Evolutionary conservation across 2,329 filamentous ascomycete genomes (phyloP).

Genomic region (Elsinoe australis): DNA sequence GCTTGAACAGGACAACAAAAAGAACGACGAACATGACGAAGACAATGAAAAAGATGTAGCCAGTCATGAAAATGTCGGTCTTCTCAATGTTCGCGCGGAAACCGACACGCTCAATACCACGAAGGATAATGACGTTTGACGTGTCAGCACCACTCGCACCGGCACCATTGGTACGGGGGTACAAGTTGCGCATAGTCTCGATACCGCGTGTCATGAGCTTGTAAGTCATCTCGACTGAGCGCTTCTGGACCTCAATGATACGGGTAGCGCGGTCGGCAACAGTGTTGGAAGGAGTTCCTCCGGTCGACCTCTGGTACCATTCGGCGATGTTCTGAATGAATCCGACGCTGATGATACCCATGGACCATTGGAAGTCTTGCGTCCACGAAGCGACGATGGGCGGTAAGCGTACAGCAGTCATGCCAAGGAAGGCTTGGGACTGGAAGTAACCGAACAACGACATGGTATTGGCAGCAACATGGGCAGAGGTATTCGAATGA

Average conservation of each 20-base stretch:
- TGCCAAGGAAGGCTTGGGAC: conserved; percentile 81
- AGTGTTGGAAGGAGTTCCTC: conserved; percentile 71
- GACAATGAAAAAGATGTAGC: conserved; percentile 78
- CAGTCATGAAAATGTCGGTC: conserved; percentile 90
- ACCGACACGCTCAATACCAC: conserved; percentile 80
- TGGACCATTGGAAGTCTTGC: conserved; percentile 96
- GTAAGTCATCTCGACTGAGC: conserved; percentile 41
- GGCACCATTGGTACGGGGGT: conserved; percentile 24
- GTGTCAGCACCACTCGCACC: conserved; percentile 27
- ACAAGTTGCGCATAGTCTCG: conserved; percentile 38
- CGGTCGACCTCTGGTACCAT: conserved; percentile 93
- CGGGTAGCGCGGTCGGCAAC: conserved; percentile 65
- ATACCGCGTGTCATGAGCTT: conserved; percentile 50
- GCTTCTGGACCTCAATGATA: conserved; percentile 77
- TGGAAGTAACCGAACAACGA: conserved; percentile 96
- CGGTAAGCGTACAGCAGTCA: conserved; percentile 71
- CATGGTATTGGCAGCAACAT: conserved; percentile 86
- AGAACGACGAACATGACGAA: conserved; percentile 70
- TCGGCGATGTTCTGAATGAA: conserved; percentile 86
- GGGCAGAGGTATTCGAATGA: conserved; percentile 87
- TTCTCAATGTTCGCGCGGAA: conserved; percentile 78
- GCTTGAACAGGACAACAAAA: conserved; percentile 72
- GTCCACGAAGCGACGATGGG: conserved; percentile 90
- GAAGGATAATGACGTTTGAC: conserved; percentile 48
- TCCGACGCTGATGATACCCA: conserved; percentile 84